Percentiles rank a stretch among this genome's conserved stretches.
These are phyloP conservation scores for Elsinoe fawcettii DNA, from an alignment of 2,329 filamentous ascomycete genomes.

Conservation along the genomic window DNA sequence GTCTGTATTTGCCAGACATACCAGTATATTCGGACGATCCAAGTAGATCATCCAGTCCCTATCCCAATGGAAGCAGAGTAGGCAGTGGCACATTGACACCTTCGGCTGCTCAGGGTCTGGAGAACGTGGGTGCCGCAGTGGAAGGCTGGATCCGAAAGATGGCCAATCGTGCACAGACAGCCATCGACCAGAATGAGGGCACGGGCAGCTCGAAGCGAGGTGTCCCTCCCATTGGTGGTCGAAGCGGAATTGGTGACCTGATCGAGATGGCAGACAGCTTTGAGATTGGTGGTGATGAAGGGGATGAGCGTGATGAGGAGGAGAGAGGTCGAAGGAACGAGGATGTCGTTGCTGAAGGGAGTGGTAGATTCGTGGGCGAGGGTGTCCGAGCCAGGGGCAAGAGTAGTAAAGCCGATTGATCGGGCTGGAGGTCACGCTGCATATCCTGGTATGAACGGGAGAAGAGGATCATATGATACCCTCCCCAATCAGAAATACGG, in stretches of 20 bases:
- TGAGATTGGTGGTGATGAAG: conserved; percentile 32
- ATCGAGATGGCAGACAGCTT: conserved; percentile 63
- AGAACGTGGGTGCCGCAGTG: conserved; percentile 77
- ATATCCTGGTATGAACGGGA: neutral
- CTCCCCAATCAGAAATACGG: neutral
- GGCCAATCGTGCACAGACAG: conserved; percentile 51
- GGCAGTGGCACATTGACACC: conserved; percentile 25
- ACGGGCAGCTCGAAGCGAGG: conserved; percentile 25
- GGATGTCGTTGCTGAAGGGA: neutral
- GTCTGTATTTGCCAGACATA: conserved; percentile 53
- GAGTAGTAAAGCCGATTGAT: conserved; percentile 1
- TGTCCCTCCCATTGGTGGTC: conserved; percentile 19
- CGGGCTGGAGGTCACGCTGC: neutral
- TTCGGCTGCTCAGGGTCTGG: conserved; percentile 34
- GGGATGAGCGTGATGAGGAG: conserved; percentile 23
- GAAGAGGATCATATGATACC: neutral
- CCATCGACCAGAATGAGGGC: conserved; percentile 19
- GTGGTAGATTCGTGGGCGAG: conserved; percentile 8
- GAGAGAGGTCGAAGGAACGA: conserved; percentile 23
- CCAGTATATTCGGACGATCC: conserved; percentile 41
- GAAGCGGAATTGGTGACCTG: conserved; percentile 50
- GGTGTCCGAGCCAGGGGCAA: conserved; percentile 5
- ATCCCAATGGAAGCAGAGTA: conserved; percentile 1
- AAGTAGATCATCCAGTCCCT: conserved; percentile 7
- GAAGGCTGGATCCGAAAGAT: conserved; percentile 87